Percentiles rank a stretch among this genome's conserved stretches.
Conservation (phyloP, 306 rosid species). For the Echinosophora koreensis region DNA sequence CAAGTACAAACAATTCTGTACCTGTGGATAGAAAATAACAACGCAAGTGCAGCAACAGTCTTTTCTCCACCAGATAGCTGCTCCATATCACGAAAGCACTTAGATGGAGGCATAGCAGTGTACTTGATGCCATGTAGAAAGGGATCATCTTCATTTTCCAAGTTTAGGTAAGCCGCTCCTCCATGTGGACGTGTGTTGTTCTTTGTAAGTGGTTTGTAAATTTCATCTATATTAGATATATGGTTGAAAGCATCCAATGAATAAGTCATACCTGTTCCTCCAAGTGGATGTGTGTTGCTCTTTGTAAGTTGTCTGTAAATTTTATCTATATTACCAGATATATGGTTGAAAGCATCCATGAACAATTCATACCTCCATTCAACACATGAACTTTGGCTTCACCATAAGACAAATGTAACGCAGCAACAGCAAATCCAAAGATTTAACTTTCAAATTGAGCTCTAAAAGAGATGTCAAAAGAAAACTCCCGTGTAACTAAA, state of each 20-base stretch:
- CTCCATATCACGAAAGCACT: slow-evolving; percentile 99
- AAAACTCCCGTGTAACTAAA: neutral
- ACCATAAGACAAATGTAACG: slow-evolving; percentile 30
- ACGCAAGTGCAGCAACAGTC: slow-evolving; percentile 97
- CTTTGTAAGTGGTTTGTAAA: slow-evolving; percentile 91
- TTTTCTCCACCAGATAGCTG: slow-evolving; percentile 98
- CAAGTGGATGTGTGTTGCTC: slow-evolving; percentile 93
- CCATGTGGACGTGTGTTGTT: slow-evolving; percentile 93
- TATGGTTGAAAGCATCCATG: slow-evolving; percentile 94
- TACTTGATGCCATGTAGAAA: slow-evolving; percentile 94
- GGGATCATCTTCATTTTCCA: slow-evolving; percentile 98
- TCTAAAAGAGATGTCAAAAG: neutral
- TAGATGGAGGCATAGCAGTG: slow-evolving; percentile 99
- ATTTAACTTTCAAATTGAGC: slow-evolving; percentile 4
- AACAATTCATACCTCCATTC: slow-evolving; percentile 77
- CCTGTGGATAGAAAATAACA: slow-evolving; percentile 97
- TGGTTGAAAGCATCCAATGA: too few species aligned
- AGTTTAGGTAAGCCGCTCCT: slow-evolving; percentile 90
- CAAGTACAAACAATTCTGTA: slow-evolving; percentile 39
- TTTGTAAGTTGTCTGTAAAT: slow-evolving; percentile 93
- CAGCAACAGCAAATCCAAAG: slow-evolving; percentile 1
- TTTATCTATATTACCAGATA: slow-evolving; percentile 82
- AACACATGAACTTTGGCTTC: slow-evolving; percentile 46
- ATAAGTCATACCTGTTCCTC: slow-evolving; percentile 63
- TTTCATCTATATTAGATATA: slow-evolving; percentile 70